phyloP scores from a whole-genome alignment of 345 rosid genomes.

The Conringia planisiliqua region DNA sequence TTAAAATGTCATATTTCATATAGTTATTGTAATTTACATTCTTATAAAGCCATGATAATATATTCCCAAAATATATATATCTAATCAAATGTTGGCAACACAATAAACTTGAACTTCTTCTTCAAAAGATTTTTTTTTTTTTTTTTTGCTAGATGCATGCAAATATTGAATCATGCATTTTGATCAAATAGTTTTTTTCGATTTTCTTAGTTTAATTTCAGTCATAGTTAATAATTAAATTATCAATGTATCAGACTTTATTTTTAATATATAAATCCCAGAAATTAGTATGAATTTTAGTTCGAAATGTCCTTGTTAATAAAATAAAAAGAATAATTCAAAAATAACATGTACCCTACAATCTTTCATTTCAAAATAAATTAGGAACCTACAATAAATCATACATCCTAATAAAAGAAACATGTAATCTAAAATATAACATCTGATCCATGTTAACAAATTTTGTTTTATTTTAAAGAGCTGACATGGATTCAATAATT shows the following conservation, averaged over 20 bases:
- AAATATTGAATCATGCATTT: background rate
- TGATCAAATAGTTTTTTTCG: background rate
- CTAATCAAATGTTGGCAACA: background rate
- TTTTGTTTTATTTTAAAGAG: conserved; percentile 4
- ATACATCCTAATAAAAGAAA: background rate
- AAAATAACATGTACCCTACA: background rate
- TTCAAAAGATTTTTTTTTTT: background rate
- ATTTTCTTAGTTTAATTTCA: background rate
- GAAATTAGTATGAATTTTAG: background rate
- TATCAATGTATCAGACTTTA: background rate
- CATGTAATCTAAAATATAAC: background rate
- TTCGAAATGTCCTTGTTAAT: background rate
- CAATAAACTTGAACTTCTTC: background rate
- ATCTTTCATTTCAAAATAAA: background rate
- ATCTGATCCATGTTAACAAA: background rate
- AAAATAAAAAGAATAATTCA: too few relatives aligned
- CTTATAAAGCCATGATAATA: background rate
- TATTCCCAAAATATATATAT: background rate
- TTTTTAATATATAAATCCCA: background rate
- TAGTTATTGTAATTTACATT: background rate
- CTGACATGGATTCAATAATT: conserved; percentile 26
- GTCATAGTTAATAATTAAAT: background rate
- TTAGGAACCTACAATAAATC: too few relatives aligned
- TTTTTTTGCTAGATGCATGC: background rate
- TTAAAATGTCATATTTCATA: background rate